Evolutionary conservation across 805 yeast species (phyloP), one percentile per base, ranked within the genome.

Genomic region (Suhomyces kilbournensis): DNA sequence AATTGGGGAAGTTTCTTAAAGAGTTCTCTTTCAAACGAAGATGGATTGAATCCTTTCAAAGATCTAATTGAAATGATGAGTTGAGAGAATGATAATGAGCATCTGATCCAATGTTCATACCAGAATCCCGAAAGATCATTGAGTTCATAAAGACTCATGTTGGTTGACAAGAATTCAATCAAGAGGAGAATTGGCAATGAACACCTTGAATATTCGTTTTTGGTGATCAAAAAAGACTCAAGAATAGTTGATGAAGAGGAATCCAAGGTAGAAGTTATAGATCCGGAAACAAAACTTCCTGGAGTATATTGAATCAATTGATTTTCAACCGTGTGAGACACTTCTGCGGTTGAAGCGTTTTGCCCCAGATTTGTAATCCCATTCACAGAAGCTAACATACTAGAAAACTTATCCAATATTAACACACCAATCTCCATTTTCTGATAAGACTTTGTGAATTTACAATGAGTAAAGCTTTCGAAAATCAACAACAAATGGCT

Each of bases 391-490:
- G 70, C 68, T 44, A 89, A 62, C 2, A 88, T 75, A 35, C 77
- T 78, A 9, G 78, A 69, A 61, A 90, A 86, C 2, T 83, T 71
- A 22, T 75, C 75, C 12, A 85, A 70, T 5, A 84, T 74, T 48
- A 74, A 68, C 5, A 76, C 70, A 0, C 92, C 90, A 44, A 90
- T 72, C 57, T 82, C 79, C 57, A 81, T 74, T 55, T 84, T 82
- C 61, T 90, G 88, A 45, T 72, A 66, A 1, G 81, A 70, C 9
- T 77, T 65, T 28, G 73, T 70, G 65, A 83, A 91, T 56, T 83
- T 79, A 88, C 96, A 90, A 61, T 78, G 81, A 3, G 78, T 69
- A 58, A 85, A 88, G 57, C 88, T 83, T 60, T 90, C 97, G 68
- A 84, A 89, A 0, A 88, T 80, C 48, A 80, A 80, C n/a, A 88